A percentile compares a stretch with the other conserved stretches of the same genome.
phyloP scores from a whole-genome alignment of 495 filamentous ascomycete species.

The Sabuloglossum arenarium region DNA sequence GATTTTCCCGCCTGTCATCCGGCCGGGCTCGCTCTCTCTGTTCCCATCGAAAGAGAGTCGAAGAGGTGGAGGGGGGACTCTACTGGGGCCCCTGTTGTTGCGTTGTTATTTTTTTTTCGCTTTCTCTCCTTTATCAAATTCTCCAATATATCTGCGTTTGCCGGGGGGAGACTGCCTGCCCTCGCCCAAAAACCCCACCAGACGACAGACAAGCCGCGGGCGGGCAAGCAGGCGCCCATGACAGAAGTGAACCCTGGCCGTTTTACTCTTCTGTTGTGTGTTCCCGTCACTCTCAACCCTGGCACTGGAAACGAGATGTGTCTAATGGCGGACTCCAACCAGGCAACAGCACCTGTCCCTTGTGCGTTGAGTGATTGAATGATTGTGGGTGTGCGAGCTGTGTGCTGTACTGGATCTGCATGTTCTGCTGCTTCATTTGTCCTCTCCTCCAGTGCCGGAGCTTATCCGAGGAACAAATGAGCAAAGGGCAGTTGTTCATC shows the following conservation, averaged over 20 bases:
- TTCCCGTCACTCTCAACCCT: conserved; percentile 1
- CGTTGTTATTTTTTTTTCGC: background rate
- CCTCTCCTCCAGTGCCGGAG: background rate
- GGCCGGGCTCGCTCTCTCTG: background rate
- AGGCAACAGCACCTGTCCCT: background rate
- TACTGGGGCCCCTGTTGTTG: background rate
- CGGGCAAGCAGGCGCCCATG: background rate
- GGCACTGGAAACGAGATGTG: conserved; percentile 1
- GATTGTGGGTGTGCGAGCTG: background rate
- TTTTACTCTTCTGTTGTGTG: background rate
- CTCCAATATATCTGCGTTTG: background rate
- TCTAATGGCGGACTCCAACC: background rate
- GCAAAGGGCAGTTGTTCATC: background rate
- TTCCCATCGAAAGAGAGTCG: background rate
- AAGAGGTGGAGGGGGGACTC: background rate
- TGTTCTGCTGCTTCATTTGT: background rate
- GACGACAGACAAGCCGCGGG: background rate
- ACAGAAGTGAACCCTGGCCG: background rate
- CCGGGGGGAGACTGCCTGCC: background rate
- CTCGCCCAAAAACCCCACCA: background rate
- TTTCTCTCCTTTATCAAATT: background rate
- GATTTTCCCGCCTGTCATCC: background rate
- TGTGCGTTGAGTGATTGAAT: background rate
- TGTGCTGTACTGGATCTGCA: background rate
- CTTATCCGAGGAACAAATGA: too few relatives aligned